Base-by-base conservation (phyloP, 768 basidiomycete genomes). In the Macrolepiota fuliginosa region DNA sequence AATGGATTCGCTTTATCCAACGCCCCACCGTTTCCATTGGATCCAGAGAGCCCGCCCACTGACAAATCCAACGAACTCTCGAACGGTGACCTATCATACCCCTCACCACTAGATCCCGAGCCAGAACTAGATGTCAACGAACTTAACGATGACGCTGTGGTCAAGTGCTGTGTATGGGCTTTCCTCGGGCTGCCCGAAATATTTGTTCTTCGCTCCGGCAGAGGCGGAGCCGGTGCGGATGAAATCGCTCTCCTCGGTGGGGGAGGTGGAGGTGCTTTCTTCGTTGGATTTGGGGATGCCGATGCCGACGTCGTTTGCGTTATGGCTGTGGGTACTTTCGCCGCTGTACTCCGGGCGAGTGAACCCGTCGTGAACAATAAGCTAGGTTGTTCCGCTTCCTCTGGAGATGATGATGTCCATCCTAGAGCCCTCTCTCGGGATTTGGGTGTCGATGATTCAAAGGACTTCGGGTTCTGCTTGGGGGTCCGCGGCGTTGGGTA, bases 241-340 rank as follows among this genome's bases (percentile, higher is more conserved):
- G 69, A 70, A 62, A 59, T 68, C 7, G 73, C 72, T 22, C 75
- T 68, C 9, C 86, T 79, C 15, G 86, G 88, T 0, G 88, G 89
- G 0, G 89, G 89, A 0, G 86, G 87, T 0, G 89, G 89, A 0
- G 88, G 84, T 0, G 77, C 76, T 63, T 82, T 81, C 70, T 83
- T 87, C 24, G 61, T 65, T 17, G 70, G 62, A 15, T 64, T 64
- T 7, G 50, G 51, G 13, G 58, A 29, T 15, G 59, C 57, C 27
- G 54, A 58, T 25, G 35, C 54, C 24, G 57, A 49, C 11, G 29
- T 59, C 22, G 53, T 27, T 24, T 13, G 19, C 12, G 25, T 25
- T 12, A 49, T 62, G 6, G 61, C 54, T 47, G 27, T 45, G 45
- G 53, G 54, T 17, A 27, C 62, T 29, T 11, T 50, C 3, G 52